Conservation (phyloP, 73 alveolate species). For the Tetrahymena elliotti region DNA sequence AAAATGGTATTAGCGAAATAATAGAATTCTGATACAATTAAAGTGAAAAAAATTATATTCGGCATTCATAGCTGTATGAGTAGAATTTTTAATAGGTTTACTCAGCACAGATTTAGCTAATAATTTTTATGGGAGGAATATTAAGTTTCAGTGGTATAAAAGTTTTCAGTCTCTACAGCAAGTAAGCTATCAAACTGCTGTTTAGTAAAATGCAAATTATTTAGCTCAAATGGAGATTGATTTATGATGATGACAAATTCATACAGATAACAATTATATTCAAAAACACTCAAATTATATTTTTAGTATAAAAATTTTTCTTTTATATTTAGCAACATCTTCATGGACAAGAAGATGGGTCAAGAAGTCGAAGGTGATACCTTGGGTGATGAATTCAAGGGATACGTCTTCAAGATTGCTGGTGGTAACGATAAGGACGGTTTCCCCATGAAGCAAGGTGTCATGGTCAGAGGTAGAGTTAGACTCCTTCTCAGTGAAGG, state of each 20-base stretch:
- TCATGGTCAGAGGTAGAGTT: slow-evolving; percentile 74
- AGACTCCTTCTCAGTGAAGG: slow-evolving; percentile 77
- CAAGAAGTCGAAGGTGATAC: slow-evolving; percentile 78
- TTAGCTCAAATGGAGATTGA: not conserved
- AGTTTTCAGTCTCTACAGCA: not conserved
- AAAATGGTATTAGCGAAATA: not conserved
- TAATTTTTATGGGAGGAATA: not conserved
- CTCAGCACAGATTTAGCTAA: not conserved
- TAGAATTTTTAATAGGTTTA: not conserved
- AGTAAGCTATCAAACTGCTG: not conserved
- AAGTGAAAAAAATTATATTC: not conserved
- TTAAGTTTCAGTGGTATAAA: not conserved
- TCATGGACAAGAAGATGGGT: slow-evolving; percentile 82
- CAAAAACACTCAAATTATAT: not conserved
- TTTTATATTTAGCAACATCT: slow-evolving; percentile 36
- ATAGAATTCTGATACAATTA: not conserved
- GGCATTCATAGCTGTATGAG: not conserved
- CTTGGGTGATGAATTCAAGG: slow-evolving; percentile 80
- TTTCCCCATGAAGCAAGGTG: slow-evolving; percentile 94
- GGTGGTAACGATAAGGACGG: slow-evolving; percentile 95
- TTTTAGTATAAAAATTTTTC: not conserved
- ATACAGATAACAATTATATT: not conserved
- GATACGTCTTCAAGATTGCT: slow-evolving; percentile 82
- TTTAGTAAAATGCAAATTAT: not conserved
- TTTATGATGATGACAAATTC: not conserved